Evolutionary conservation across 306 rosid species (phyloP).

Genomic region (Acacia acuminata): DNA sequence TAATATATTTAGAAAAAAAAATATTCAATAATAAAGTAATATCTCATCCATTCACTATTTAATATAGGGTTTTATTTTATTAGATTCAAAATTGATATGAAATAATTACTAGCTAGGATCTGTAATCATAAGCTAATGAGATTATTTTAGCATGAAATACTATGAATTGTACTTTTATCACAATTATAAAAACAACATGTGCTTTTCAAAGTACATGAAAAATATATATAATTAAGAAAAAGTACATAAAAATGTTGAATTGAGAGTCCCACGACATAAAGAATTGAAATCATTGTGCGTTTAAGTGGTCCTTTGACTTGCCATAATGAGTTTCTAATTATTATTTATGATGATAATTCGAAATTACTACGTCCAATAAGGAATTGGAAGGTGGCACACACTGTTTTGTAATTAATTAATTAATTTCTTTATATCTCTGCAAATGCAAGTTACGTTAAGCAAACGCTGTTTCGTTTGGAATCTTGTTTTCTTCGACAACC

Average conservation of each 20-base stretch:
- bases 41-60: background rate
- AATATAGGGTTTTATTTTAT: too few relatives aligned
- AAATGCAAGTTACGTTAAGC: conserved; percentile 13
- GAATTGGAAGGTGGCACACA: background rate
- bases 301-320: background rate
- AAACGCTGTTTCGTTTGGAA: background rate
- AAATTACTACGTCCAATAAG: background rate
- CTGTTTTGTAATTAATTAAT: background rate
- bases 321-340: background rate
- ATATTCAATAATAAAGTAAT: background rate
- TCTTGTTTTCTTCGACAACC: background rate
- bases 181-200: background rate
- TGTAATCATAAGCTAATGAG: background rate
- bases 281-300: background rate
- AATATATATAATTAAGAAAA: background rate
- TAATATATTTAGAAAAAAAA: too few relatives aligned
- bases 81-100: background rate
- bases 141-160: background rate
- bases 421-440: background rate
- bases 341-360: background rate
- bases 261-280: background rate
- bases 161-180: background rate
- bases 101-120: background rate
- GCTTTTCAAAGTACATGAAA: background rate
- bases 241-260: background rate